Base-by-base conservation (phyloP, 805 yeast genomes). In the Priceomyces haplophilus region DNA sequence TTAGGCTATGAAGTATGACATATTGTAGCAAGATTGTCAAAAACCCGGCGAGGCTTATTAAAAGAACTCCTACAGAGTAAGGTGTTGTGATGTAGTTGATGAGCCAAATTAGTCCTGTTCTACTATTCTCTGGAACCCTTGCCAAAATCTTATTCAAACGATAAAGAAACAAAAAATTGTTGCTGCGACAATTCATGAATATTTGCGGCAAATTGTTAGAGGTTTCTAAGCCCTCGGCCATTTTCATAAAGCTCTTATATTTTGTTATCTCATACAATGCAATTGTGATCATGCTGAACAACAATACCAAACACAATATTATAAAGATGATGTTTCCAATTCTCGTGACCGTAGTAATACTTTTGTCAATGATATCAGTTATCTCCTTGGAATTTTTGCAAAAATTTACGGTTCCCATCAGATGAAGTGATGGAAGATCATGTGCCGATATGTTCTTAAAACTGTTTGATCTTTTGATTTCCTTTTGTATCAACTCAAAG, bases 41-140 rank as follows among this genome's bases (percentile, higher is more conserved):
- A 0, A 85, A 41, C 0, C 93, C 93, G 12, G 76, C 62, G 0
- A 82, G 4, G 0, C 84, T 85, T 0, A 87, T 48, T 1, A 75
- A 59, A 1, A 87, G 55, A 0, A 82, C 52, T 0, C 73, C 52
- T 1, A 75, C 43, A 0, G 90, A 76, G 10, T 78, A 69, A 2
- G 72, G 63, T 1, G 88, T 76, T 2, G 78, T 58, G n/a, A 74
- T 49, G 55, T 83, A 82, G 34, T 65, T 67, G 1, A 76, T 40
- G 12, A 69, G 41, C 85, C 85, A 80, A 10, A 51, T 35, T 0
- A 39, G 18, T 4, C 37, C 40, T 29, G 45, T 38, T 33, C 42
- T 49, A 7, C 47, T 36, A 15, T 43, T 13, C 5, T 23, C 30
- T n/a, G 43, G 29, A 10, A 34, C 18, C 10, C 42, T 30, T 10